Base-by-base conservation (phyloP, 2,329 filamentous ascomycete genomes). In the Leptographium flavum region DNA sequence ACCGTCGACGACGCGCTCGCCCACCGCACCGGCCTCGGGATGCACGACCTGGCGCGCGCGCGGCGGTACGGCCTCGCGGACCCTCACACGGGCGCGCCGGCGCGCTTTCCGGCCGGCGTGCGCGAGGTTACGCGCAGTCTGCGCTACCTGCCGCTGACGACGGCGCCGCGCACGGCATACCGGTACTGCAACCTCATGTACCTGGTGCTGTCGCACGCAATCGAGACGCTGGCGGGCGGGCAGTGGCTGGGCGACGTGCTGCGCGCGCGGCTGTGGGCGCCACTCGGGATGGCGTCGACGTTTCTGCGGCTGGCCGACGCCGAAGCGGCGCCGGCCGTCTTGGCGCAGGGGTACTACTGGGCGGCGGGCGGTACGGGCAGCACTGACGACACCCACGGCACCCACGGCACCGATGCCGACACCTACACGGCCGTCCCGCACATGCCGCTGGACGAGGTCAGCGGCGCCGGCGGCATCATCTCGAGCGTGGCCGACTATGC, bases 131-230 rank as follows among this genome's bases (percentile, higher is more conserved):
- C 64, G 15, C 58, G 60, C 23, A 58, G 55, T 30, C 52, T 75
- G 43, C 62, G 67, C 4, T 53, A 71, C 51, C 57, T 73, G 5
- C 63, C 60, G 2, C 54, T 67, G 32, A 63, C 57, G 8, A 56
- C 57, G 6, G 50, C 63, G 25, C 56, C 68, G 17, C 61, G 70
- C 13, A 64, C 63, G 0, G 57, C 52, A 11, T 70, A 55, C 41
- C 63, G 70, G 49, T 76, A 76, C 56, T 67, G 63, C 58, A 76
- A 76, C 52, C 56, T 70, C 21, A 69, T 74, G 65, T 76, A 62
- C 53, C 62, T 65, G 31, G 64, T 64, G 1, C 64, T 67, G 0
- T 58, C 64, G n/a, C 63, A 73, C 52, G 58, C 62, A 3, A 53
- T 72, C 8, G 63, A 74, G 54, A 63, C 57, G 2, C 53, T 69